Evolutionary conservation across 371 early-diverging fungal genomes (phyloP).

Genomic region (Mortierella sp.): DNA sequence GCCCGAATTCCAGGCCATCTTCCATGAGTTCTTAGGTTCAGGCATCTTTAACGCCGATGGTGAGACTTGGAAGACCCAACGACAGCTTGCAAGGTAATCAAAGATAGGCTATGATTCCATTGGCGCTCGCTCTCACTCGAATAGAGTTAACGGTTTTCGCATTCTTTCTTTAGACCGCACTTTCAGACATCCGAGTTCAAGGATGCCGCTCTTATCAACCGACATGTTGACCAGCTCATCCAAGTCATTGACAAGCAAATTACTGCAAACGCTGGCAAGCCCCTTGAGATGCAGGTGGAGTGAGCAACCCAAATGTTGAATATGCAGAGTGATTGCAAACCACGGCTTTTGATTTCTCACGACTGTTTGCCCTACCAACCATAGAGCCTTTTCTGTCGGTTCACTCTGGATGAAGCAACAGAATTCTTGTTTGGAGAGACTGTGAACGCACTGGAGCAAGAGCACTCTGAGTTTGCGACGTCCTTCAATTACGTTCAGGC

Average conservation of each 20-base stretch:
- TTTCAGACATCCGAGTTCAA: slow-evolving; percentile 50
- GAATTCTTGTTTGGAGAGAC: slow-evolving; percentile 51
- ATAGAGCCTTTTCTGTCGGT: slow-evolving; percentile 38
- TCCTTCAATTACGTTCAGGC: slow-evolving; percentile 48
- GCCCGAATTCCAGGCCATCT: slow-evolving; percentile 35
- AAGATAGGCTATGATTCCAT: background rate
- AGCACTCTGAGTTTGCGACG: slow-evolving; percentile 24
- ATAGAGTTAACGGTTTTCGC: no score
- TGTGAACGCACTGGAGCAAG: slow-evolving; percentile 30
- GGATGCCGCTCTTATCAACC: slow-evolving; percentile 41
- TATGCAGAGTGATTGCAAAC: no score
- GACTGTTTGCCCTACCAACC: background rate
- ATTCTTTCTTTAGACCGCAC: slow-evolving; percentile 23
- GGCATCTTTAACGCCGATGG: slow-evolving; percentile 53
- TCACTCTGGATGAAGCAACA: slow-evolving; percentile 40
- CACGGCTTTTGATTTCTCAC: background rate
- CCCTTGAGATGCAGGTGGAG: slow-evolving; percentile 40
- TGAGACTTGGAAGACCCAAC: slow-evolving; percentile 43
- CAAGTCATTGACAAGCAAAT: slow-evolving; percentile 28
- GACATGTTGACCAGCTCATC: slow-evolving; percentile 36
- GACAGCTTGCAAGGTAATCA: slow-evolving; percentile 41
- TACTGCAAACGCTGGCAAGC: slow-evolving; percentile 11
- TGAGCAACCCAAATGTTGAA: background rate
- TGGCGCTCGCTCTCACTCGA: no score
- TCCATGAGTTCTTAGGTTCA: slow-evolving; percentile 45